Conservation (phyloP, 2,329 filamentous ascomycete genomes). For the Neonectria hederae region DNA sequence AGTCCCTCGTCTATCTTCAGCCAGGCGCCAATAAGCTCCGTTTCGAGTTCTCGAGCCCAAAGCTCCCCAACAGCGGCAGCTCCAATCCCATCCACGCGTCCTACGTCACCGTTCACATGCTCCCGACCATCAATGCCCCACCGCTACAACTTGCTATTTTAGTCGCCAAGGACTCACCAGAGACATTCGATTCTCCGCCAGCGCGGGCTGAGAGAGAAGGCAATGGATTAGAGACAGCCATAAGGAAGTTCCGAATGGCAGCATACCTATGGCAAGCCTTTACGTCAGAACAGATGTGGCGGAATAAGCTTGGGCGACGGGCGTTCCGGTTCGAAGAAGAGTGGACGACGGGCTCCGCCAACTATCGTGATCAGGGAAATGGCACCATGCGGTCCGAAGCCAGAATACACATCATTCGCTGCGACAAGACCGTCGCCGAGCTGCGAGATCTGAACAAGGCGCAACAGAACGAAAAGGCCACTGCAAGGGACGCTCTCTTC, state of each 20-base stretch:
- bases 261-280: slow-evolving; percentile 98
- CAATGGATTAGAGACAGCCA: slow-evolving; percentile 80
- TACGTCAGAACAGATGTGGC: slow-evolving; percentile 94
- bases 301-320: slow-evolving; percentile 85
- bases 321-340: slow-evolving; percentile 94
- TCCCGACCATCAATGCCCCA: slow-evolving; percentile 79
- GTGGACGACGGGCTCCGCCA: slow-evolving; percentile 86
- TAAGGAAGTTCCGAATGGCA: slow-evolving; percentile 92
- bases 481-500: slow-evolving; percentile 78
- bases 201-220: slow-evolving; percentile 81
- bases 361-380: slow-evolving; percentile 74
- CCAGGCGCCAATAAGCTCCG: slow-evolving; percentile 89
- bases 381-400: slow-evolving; percentile 89
- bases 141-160: slow-evolving; percentile 91
- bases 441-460: slow-evolving; percentile 80
- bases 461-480: slow-evolving; percentile 78
- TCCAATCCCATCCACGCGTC: slow-evolving; percentile 79
- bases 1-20: slow-evolving; percentile 87
- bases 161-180: slow-evolving; percentile 86
- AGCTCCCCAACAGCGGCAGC: slow-evolving; percentile 74
- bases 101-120: slow-evolving; percentile 85
- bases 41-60: slow-evolving; percentile 87
- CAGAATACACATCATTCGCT: slow-evolving; percentile 85
- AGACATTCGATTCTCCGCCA: slow-evolving; percentile 83
- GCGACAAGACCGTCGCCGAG: slow-evolving; percentile 85